Percentiles rank a stretch among this genome's conserved stretches.
Evolutionary conservation across 441 rosid genomes (phyloP).

Genomic region (Jatropha multifida): DNA sequence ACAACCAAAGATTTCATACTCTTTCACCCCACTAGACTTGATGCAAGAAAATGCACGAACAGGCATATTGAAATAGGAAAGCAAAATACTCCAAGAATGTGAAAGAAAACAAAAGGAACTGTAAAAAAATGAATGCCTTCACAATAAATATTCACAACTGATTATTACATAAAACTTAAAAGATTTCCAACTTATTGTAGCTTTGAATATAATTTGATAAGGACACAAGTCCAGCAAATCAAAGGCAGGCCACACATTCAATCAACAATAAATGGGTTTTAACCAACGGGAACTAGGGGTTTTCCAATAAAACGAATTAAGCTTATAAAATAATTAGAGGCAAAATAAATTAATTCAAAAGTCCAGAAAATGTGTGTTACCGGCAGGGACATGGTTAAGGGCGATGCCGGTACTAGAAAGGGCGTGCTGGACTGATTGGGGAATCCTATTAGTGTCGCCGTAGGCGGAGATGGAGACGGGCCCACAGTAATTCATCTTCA

Average conservation of each 20-base stretch:
- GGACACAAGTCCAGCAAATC: background rate
- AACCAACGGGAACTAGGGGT: background rate
- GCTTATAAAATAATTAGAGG: background rate
- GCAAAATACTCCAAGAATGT: background rate
- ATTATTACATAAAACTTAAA: background rate
- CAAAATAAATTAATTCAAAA: background rate
- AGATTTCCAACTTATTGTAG: background rate
- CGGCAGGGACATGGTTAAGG: slow-evolving; percentile 93
- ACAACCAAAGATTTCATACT: background rate
- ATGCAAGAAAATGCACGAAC: background rate
- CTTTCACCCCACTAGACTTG: background rate
- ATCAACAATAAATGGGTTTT: background rate
- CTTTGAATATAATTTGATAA: background rate
- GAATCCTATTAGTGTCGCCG: slow-evolving; percentile 74
- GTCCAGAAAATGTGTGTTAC: background rate
- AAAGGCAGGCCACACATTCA: background rate
- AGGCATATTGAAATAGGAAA: background rate
- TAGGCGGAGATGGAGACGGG: slow-evolving; percentile 85
- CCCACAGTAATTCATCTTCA: slow-evolving; percentile 66
- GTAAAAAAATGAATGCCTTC: too few species aligned
- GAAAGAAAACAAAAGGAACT: background rate
- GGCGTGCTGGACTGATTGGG: slow-evolving; percentile 65
- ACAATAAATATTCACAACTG: background rate
- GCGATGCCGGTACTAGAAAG: slow-evolving; percentile 87
- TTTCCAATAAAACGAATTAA: background rate